A percentile compares a stretch with the other conserved stretches of the same genome.
Conservation (phyloP, 805 yeast genomes). For the Wickerhamomyces mucosus region DNA sequence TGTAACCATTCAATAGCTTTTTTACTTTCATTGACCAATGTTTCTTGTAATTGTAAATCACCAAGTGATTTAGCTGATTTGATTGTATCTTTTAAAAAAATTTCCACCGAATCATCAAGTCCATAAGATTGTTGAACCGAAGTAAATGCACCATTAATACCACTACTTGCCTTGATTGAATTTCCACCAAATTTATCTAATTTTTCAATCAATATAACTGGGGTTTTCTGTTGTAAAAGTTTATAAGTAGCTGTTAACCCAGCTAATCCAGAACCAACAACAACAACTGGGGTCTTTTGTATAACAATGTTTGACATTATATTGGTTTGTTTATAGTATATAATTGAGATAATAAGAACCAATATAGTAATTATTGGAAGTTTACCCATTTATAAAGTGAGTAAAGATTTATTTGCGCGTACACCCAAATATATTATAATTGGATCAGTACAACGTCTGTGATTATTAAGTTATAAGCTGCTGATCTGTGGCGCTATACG, state of each 20-base stretch:
- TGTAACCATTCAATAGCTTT: constrained; percentile 71
- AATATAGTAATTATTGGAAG: too few species aligned
- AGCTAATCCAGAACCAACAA: constrained; percentile 77
- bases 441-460: too few species aligned
- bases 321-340: too few species aligned
- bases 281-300: constrained; percentile 21
- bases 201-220: constrained; percentile 42
- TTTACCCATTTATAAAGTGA: not conserved
- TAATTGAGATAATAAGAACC: too few species aligned
- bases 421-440: too few species aligned
- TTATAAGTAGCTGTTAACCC: constrained; percentile 65
- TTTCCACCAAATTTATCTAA: constrained; percentile 44
- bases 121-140: constrained; percentile 41
- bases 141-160: constrained; percentile 65
- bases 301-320: not conserved
- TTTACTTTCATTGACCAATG: constrained; percentile 51
- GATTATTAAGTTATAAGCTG: too few species aligned
- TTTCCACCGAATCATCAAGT: constrained; percentile 46
- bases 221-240: constrained; percentile 29
- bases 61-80: constrained; percentile 58
- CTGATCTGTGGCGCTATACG: too few species aligned
- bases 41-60: constrained; percentile 46
- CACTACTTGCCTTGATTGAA: constrained; percentile 52
- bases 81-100: constrained; percentile 57
- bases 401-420: too few species aligned